Conservation (phyloP, 2,329 filamentous ascomycete species). For the Penicillium capsulatum region DNA sequence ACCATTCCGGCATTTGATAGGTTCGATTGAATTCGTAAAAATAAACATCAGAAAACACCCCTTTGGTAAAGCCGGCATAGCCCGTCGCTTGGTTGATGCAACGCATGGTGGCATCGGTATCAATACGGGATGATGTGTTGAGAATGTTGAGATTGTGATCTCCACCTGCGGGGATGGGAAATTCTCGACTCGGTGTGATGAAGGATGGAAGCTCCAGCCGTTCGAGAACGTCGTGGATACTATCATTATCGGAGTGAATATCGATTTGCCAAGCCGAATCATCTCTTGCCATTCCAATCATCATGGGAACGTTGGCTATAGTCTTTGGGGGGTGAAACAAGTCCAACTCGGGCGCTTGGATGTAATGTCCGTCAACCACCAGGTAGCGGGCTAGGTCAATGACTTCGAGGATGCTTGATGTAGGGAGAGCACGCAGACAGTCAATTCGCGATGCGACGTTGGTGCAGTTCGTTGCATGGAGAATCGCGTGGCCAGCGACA, state of each 20-base stretch:
- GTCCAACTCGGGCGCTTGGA: conserved; percentile 14
- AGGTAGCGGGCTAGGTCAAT: conserved; percentile 15
- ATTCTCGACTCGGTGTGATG: conserved; percentile 9
- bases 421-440: conserved; percentile 41
- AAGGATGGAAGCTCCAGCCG: conserved; percentile 8
- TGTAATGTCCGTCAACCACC: conserved; percentile 20
- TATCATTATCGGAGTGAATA: conserved; percentile 41
- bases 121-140: conserved; percentile 52
- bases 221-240: conserved; percentile 46
- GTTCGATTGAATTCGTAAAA: conserved; percentile 60
- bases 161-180: conserved; percentile 45
- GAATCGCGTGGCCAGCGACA: conserved; percentile 49
- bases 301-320: conserved; percentile 20
- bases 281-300: conserved; percentile 22
- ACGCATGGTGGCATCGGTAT: conserved; percentile 57
- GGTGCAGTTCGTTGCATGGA: conserved; percentile 52
- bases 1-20: conserved; percentile 46
- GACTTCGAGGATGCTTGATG: conserved; percentile 10
- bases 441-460: conserved; percentile 43
- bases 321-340: conserved; percentile 6
- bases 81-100: conserved; percentile 59
- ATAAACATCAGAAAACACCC: conserved; percentile 49
- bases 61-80: conserved; percentile 45
- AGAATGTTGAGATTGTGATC: conserved; percentile 55
- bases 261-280: conserved; percentile 46